Evolutionary conservation across 2,329 filamentous ascomycete genomes (phyloP), one percentile per base, ranked within the genome.

Genomic region (Coccinonectria pachysandricola): DNA sequence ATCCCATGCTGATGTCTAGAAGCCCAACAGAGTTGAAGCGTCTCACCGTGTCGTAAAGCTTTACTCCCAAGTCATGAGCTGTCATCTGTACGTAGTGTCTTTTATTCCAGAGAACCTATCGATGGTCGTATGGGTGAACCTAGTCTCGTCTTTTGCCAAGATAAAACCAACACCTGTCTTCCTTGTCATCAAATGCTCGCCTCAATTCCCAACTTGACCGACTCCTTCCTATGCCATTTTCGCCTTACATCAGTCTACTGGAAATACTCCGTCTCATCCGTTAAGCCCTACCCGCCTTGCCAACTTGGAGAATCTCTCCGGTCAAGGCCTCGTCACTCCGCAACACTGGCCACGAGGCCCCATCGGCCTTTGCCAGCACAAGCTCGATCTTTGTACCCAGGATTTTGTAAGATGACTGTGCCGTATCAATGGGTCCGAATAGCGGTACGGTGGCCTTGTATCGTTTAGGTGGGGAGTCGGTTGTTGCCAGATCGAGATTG

Each of bases 331-430:
- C 85, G 45, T 91, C 83, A 32, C 75, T 80, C 34, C 84, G 71
- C 46, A 95, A 57, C 5, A 91, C 82, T 17, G 86, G 81, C 87
- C 87, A 95, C 47, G 83, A 81, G 21, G 68, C 67, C 8, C 77
- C 79, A 43, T 87, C 80, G 3, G 76, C 77, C 57, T 75, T 75
- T 50, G 52, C 71, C 28, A 95, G 60, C 15, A 65, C 78, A 46
- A 94, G 60, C 57, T 95, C 87, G 26, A 95, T 61, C 63, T 95
- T 95, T 1, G 86, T 92, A 14, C 84, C 84, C 53, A 94, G 66
- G 32, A 95, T 74, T 57, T 82, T 85, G 62, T 74, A 88, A 30
- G 69, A 68, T 41, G 79, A 85, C 53, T 81, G 76, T 31, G 72
- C 76, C 3, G 78, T 56, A 41, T 94, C 76, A 45, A 98, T 87